Base-by-base conservation (phyloP, 1,284 basidiomycete genomes). In the Apiotrichum akiyoshidainum region DNA sequence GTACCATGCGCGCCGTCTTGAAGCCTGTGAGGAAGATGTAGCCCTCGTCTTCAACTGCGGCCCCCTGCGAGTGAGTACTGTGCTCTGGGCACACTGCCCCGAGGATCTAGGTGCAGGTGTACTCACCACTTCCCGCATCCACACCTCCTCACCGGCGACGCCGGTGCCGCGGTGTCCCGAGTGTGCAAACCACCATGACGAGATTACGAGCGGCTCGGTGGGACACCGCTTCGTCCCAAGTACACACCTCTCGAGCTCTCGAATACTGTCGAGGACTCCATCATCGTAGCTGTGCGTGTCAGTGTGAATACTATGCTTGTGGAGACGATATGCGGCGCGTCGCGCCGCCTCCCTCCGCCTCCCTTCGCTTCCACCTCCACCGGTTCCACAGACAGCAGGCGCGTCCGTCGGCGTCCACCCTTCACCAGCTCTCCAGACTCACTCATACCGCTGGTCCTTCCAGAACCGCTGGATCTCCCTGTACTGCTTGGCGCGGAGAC, bases 61-160 rank as follows among this genome's bases (percentile, higher is more conserved):
- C 35, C 31, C 17, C 35, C 52, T 53, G 41, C 33, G 26, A 31
- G 26, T 31, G 26, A 31, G 26, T 31, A 31, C 26, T 31, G 26
- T 31, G 26, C 26, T 31, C 3, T 7, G 26, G 4, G 26, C 26
- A 31, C 26, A 31, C 26, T 31, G 26, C 26, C 3, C 26, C n/a
- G n/a, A n/a, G n/a, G n/a, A n/a, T n/a, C n/a, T n/a, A 31, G 26
- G 26, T 7, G 26, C 26, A 31, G 26, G 33, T 3, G 22, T 1
- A 54, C 52, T 19, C 37, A 54, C 52, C 22, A 54, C 52, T 3
- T 54, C 52, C 0, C 11, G 13, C 52, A 54, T 54, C 52, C 52
- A 54, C 26, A 54, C 35, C 45, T 46, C 45, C 45, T 54, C 52
- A 33, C 52, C 52, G 1, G 52, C 45, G 9, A 6, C n/a, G 34